Evolutionary conservation across 139 green algal genomes (phyloP).

Genomic region (Penium margaritaceum): DNA sequence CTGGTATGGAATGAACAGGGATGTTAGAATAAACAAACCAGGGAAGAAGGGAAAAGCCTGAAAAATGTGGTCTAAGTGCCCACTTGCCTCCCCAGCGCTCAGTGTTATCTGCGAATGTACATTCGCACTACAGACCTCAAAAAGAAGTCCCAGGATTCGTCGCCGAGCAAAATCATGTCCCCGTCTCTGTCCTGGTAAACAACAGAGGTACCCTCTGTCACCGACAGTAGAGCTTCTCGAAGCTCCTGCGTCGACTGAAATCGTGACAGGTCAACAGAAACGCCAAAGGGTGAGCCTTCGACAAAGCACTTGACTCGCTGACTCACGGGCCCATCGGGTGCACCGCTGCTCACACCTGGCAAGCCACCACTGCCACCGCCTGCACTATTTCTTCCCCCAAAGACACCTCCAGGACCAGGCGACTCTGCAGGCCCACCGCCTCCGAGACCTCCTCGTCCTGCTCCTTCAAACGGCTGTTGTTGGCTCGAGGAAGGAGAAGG

Average conservation of each 20-base stretch:
- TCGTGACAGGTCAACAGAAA: slow-evolving; percentile 32
- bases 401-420: background rate
- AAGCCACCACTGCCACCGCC: background rate
- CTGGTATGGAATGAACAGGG: too few relatives aligned
- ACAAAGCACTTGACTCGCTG: slow-evolving; percentile 44
- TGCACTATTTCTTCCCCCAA: background rate
- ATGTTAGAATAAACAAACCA: too few relatives aligned
- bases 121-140: slow-evolving; percentile 26
- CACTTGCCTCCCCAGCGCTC: too few relatives aligned
- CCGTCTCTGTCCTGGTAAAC: slow-evolving; percentile 40
- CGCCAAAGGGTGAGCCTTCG: slow-evolving; percentile 38
- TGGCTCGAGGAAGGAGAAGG: background rate
- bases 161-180: slow-evolving; percentile 46
- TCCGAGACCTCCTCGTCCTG: background rate
- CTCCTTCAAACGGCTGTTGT: background rate
- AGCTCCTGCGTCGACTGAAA: slow-evolving; percentile 41
- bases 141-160: slow-evolving; percentile 44
- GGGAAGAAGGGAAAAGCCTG: too few relatives aligned
- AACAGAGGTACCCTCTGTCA: slow-evolving; percentile 26
- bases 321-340: background rate
- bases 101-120: slow-evolving; percentile 42
- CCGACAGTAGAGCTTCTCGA: slow-evolving; percentile 27
- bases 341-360: background rate
- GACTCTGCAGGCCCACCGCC: background rate
- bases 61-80: too few relatives aligned